Evolutionary conservation across 1,139 yeast genomes (phyloP), one percentile per base, ranked within the genome.

Genomic region (Kodamaea plutei): DNA sequence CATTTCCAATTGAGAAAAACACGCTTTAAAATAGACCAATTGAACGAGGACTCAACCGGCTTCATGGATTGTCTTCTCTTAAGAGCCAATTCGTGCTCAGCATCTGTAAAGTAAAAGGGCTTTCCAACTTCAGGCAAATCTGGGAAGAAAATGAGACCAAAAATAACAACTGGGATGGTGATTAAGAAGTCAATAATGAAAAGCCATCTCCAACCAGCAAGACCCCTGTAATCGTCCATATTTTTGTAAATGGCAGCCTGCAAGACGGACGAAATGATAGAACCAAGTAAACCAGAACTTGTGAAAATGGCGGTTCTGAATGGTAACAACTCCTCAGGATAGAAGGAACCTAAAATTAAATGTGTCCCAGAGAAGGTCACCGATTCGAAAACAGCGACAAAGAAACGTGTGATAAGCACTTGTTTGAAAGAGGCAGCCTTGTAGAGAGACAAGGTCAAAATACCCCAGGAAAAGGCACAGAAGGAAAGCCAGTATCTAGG

Each of bases 1-100:
- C 77, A 75, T 43, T 72, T 77, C 81, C 81, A 76, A 33, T 64
- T 61, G 3, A 72, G 74, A 25, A 67, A 41, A 1, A 74, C 75
- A 43, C 81, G 61, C 31, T 60, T 56, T 26, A 71, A 26, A 3
- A 73, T 57, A 4, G 71, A 48, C 64, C 65, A 56, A 41, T 71
- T 70, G 24, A 72, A 54, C 13, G 45, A 44, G n/a, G 66, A 58
- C 23, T 50, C 40, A 45, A 58, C 33, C 26, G 64, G 63, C 29
- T 61, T 48, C 7, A 59, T 58, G 11, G 64, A 31, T 26, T 41
- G 40, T 30, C 45, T 31, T 23, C 56, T 46, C 18, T 34, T 36
- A 26, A 56, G 42, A n/a, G 60, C 59, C n/a, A 62, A 32, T 31
- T 56, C 45, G 26, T 59, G 56, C 32, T 64, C 69, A 32, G 60